phyloP scores from a whole-genome alignment of 495 filamentous ascomycete genomes.

The Parachaetomium inaequale region DNA sequence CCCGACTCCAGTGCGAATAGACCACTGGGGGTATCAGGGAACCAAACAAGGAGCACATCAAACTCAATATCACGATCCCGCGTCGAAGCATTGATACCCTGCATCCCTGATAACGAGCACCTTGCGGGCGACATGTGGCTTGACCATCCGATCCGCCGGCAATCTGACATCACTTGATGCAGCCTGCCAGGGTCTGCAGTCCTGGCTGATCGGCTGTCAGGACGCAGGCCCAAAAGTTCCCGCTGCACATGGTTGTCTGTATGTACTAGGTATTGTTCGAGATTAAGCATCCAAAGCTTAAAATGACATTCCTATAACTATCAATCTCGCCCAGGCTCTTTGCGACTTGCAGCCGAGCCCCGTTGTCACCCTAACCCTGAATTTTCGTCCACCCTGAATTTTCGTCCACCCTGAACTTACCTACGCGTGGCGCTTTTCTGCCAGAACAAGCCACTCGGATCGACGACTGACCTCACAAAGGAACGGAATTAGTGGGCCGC shows the following conservation, averaged over 20 bases:
- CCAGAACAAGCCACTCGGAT: not conserved
- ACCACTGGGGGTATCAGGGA: slow-evolving; percentile 4
- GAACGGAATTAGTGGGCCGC: slow-evolving; percentile 1
- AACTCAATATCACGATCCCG: not conserved
- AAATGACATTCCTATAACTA: too few relatives aligned
- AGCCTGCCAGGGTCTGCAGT: not conserved
- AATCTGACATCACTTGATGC: not conserved
- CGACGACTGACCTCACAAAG: slow-evolving; percentile 9
- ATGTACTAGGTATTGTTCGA: not conserved
- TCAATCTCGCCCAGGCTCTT: too few relatives aligned
- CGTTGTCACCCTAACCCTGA: slow-evolving; percentile 20
- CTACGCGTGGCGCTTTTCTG: not conserved
- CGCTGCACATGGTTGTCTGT: not conserved
- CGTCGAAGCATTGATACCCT: not conserved
- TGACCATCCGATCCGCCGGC: not conserved
- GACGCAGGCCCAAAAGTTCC: not conserved
- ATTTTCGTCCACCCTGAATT: not conserved
- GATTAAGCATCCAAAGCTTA: too few relatives aligned
- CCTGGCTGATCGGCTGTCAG: not conserved
- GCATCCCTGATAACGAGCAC: not conserved
- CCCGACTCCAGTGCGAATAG: slow-evolving; percentile 10
- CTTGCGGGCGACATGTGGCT: not conserved
- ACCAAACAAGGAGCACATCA: slow-evolving; percentile 14
- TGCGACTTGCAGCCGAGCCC: too few relatives aligned
- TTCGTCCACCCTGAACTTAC: too few relatives aligned